Base-by-base conservation (phyloP, 2,329 filamentous ascomycete species). In the Fusarium sp. region DNA sequence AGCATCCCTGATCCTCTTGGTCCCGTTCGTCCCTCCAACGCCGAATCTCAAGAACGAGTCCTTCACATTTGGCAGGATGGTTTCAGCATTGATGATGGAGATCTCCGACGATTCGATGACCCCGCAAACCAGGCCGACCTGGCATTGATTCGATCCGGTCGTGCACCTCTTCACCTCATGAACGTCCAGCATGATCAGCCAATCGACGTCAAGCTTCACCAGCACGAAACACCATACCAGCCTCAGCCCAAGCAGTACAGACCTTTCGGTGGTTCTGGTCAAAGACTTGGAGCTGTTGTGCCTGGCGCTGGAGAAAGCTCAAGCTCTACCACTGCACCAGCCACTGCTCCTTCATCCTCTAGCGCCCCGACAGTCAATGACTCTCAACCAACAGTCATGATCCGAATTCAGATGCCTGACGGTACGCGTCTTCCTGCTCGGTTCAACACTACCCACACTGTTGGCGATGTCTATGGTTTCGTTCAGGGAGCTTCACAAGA, bases 61-160 rank as follows among this genome's bases (percentile, higher is more conserved):
- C 84, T 97, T 55, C 93, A 95, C 75, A 85, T 96, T 46, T 97
- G 93, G 93, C 86, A 87, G 43, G 90, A 97, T 76, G 93, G 93
- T 16, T 95, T 96, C 81, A 95, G 92, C 69, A 89, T 97, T 65
- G 93, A 94, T 63, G 92, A 96, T 74, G 93, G 93, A 28, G 87
- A 90, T 48, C 87, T 96, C 40, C 90, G 88, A 77, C 89, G 92
- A 59, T 95, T 93, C 76, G 91, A 94, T 74, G 92, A 96, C 78
- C 92, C 92, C 0, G 86, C 86, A 30, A 94, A 95, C 77, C 88
- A 89, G 30, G 84, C 86, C 51, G 91, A 92, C 55, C 83, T 96
- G 46, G 84, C 89, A 61, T 90, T 94, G 85, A 96, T 96, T 74
- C 89, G 92, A 64, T 86, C 88, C 21, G 93, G 93, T 11, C 89